Conservation (phyloP, 768 basidiomycete genomes). For the Exsudoporus frostii region DNA sequence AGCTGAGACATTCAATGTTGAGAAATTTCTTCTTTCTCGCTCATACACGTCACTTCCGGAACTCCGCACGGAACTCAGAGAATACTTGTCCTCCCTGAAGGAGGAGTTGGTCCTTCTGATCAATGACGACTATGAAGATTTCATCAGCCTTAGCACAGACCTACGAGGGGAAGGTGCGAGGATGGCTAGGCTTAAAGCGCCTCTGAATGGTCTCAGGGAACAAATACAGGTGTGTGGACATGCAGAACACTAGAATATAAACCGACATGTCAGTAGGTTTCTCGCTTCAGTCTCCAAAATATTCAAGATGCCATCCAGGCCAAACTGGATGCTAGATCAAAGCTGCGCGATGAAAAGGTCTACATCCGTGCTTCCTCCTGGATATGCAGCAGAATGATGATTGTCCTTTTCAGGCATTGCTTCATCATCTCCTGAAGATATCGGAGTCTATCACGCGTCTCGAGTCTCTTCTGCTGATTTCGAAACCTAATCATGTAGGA, state of each 20-base stretch:
- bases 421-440: conserved; percentile 86
- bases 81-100: conserved; percentile 80
- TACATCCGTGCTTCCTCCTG: not conserved
- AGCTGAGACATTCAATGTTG: conserved; percentile 70
- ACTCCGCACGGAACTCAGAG: conserved; percentile 79
- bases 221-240: conserved; percentile 58
- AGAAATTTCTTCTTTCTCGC: conserved; percentile 84
- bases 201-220: conserved; percentile 57
- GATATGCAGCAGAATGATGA: not conserved
- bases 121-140: conserved; percentile 97
- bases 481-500: conserved; percentile 39
- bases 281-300: conserved; percentile 56
- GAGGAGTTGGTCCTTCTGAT: conserved; percentile 94
- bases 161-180: conserved; percentile 79
- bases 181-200: conserved; percentile 62
- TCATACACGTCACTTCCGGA: conserved; percentile 84
- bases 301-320: conserved; percentile 73
- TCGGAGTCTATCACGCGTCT: conserved; percentile 89
- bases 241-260: not conserved
- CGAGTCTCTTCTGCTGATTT: conserved; percentile 78
- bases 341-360: conserved; percentile 82
- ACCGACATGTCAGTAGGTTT: conserved; percentile 37
- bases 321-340: conserved; percentile 73
- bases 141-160: conserved; percentile 94
- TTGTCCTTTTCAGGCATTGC: conserved; percentile 53